Evolutionary conservation across 2,329 filamentous ascomycete species (phyloP).

Genomic region (Lasiodiplodia hormozganensis): DNA sequence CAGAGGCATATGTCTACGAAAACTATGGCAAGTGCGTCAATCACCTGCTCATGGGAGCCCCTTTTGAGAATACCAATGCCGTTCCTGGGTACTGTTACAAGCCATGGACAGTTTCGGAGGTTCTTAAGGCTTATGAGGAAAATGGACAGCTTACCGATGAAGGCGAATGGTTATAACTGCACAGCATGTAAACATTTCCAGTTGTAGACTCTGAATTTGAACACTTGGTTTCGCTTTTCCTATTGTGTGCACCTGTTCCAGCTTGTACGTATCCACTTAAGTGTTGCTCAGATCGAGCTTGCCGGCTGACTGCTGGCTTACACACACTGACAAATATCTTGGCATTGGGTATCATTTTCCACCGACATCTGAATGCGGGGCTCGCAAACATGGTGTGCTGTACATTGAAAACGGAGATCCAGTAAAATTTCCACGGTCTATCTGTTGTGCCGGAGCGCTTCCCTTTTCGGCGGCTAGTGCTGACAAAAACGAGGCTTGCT

Average conservation of each 20-base stretch:
- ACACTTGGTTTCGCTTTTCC: too few species aligned
- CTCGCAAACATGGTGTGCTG: background rate
- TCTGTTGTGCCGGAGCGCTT: background rate
- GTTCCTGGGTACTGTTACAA: background rate
- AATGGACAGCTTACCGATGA: background rate
- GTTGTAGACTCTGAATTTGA: too few species aligned
- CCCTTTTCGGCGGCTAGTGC: slow-evolving; percentile 8
- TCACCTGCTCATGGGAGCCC: too few species aligned
- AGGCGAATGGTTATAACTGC: background rate
- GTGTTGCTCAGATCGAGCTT: too few species aligned
- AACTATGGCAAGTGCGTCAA: background rate
- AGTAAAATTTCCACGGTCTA: background rate
- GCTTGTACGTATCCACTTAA: too few species aligned
- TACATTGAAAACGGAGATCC: background rate
- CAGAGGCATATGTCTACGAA: background rate
- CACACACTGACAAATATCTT: background rate
- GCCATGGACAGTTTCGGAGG: slow-evolving; percentile 29
- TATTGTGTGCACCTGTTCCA: too few species aligned
- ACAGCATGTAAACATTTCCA: too few species aligned
- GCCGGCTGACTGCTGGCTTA: too few species aligned
- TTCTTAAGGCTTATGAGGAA: background rate
- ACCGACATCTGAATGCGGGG: background rate
- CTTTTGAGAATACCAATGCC: background rate
- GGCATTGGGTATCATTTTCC: background rate
- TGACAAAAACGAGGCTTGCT: slow-evolving; percentile 14